A percentile compares a stretch with the other conserved stretches of the same genome.
Conservation (phyloP, 495 filamentous ascomycete species). For the Penicillium maclennaniae region DNA sequence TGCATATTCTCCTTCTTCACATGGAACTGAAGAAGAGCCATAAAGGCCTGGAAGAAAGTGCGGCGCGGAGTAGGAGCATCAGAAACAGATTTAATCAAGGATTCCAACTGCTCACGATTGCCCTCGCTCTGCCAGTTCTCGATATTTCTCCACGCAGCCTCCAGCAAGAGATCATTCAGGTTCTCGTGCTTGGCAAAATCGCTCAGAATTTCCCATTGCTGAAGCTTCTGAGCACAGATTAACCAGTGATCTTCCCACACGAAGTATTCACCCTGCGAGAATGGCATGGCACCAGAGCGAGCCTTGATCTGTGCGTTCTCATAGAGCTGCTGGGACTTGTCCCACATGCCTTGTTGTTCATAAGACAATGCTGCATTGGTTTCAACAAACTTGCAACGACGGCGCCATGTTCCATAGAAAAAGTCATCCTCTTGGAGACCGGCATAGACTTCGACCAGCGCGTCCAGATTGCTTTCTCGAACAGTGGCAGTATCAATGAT, state of each 20-base stretch:
- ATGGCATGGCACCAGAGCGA: conserved; percentile 84
- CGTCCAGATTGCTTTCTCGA: conserved; percentile 91
- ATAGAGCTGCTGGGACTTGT: conserved; percentile 93
- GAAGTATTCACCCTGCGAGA: conserved; percentile 96
- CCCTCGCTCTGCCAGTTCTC: conserved; percentile 86
- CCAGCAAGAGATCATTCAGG: conserved; percentile 92
- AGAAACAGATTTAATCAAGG: conserved; percentile 89
- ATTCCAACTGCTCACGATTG: conserved; percentile 83
- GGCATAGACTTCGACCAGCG: conserved; percentile 84
- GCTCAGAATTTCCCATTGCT: conserved; percentile 95
- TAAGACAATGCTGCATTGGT: conserved; percentile 96
- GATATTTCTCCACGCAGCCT: conserved; percentile 89
- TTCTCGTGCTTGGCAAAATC: conserved; percentile 99
- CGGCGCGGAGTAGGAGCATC: conserved; percentile 92
- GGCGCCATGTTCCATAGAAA: conserved; percentile 96
- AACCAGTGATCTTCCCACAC: conserved; percentile 99
- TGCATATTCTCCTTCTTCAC: conserved; percentile 73
- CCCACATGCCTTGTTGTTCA: conserved; percentile 99
- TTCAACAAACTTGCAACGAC: conserved; percentile 90
- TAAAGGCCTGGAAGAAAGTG: conserved; percentile 96
- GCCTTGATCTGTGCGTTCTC: conserved; percentile 96
- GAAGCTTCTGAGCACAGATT: conserved; percentile 92
- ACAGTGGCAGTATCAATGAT: conserved; percentile 77
- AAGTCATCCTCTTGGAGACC: conserved; percentile 90
- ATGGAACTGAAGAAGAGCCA: conserved; percentile 89